phyloP scores from a whole-genome alignment of 768 basidiomycete genomes.

The Kwoniella dendrophila region DNA sequence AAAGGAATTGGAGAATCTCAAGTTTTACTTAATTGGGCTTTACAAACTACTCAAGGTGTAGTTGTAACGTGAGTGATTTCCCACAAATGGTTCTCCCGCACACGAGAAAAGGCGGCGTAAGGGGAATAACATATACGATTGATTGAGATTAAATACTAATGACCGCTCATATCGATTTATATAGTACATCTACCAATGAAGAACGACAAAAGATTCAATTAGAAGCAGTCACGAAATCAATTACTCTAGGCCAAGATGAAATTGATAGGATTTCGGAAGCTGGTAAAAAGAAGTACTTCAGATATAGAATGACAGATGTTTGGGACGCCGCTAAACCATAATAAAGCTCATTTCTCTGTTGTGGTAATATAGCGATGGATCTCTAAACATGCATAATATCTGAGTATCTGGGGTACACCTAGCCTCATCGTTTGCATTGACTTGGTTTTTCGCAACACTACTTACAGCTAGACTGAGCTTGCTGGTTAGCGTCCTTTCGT shows the following conservation, averaged over 20 bases:
- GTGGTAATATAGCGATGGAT: too few relatives aligned
- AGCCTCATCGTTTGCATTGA: too few relatives aligned
- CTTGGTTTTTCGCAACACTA: too few relatives aligned
- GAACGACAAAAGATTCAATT: slow-evolving; percentile 40
- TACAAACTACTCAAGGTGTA: slow-evolving; percentile 14
- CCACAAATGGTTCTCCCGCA: neutral
- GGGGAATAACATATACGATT: neutral
- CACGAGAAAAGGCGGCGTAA: too few relatives aligned
- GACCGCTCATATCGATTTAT: neutral
- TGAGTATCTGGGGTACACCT: too few relatives aligned
- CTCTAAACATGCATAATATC: too few relatives aligned
- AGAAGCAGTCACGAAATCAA: slow-evolving; percentile 31
- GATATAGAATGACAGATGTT: slow-evolving; percentile 35
- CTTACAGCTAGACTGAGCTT: too few relatives aligned
- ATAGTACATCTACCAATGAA: slow-evolving; percentile 34
- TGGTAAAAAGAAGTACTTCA: slow-evolving; percentile 27
- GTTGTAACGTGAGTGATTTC: slow-evolving; percentile 28
- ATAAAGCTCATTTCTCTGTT: too few relatives aligned
- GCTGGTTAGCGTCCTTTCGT: too few relatives aligned
- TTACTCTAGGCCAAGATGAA: slow-evolving; percentile 25
- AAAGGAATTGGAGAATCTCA: slow-evolving; percentile 27
- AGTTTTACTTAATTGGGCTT: slow-evolving; percentile 29
- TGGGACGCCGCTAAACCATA: slow-evolving; percentile 44
- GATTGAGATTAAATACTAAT: neutral
- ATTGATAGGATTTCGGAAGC: slow-evolving; percentile 38